phyloP scores from a whole-genome alignment of 1,139 yeast genomes.

The Scheffersomyces stambukii region DNA sequence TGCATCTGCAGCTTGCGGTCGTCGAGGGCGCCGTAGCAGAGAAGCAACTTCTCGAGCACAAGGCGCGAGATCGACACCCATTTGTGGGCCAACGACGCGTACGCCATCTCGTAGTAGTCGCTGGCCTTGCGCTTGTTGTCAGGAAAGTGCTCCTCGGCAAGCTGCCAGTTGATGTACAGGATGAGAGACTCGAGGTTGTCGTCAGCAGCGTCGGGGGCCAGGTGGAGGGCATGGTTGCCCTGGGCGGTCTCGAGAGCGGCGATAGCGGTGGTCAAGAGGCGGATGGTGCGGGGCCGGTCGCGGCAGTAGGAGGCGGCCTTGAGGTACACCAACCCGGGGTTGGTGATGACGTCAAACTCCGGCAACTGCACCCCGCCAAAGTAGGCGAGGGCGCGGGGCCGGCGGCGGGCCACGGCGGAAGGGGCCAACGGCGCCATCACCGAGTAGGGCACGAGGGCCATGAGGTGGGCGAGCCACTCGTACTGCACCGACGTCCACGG shows the following conservation, averaged over 20 bases:
- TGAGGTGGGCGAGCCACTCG: constrained; percentile 57
- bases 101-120: constrained; percentile 10
- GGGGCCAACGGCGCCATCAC: constrained; percentile 28
- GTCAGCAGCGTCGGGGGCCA: constrained; percentile 6
- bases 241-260: constrained; percentile 17
- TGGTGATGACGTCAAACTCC: constrained; percentile 22
- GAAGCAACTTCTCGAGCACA: constrained; percentile 9
- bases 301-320: constrained; percentile 16
- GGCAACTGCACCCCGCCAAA: constrained; percentile 34
- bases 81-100: constrained; percentile 6
- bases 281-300: constrained; percentile 11
- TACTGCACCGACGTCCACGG: constrained; percentile 44
- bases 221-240: constrained; percentile 6
- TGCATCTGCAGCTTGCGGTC: constrained; percentile 7
- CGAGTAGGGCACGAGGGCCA: constrained; percentile 40
- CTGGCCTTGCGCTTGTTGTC: constrained; percentile 6
- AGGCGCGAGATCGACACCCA: constrained; percentile 9
- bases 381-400: constrained; percentile 12
- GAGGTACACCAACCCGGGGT: constrained; percentile 26
- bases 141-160: constrained; percentile 42
- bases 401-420: constrained; percentile 9
- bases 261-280: constrained; percentile 30
- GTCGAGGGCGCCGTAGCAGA: constrained; percentile 8
- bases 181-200: constrained; percentile 7
- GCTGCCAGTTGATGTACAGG: constrained; percentile 38